These are phyloP conservation scores for Buxus sempervirens DNA, from an alignment of 164 flowering plant species.

Conservation along the genomic window DNA sequence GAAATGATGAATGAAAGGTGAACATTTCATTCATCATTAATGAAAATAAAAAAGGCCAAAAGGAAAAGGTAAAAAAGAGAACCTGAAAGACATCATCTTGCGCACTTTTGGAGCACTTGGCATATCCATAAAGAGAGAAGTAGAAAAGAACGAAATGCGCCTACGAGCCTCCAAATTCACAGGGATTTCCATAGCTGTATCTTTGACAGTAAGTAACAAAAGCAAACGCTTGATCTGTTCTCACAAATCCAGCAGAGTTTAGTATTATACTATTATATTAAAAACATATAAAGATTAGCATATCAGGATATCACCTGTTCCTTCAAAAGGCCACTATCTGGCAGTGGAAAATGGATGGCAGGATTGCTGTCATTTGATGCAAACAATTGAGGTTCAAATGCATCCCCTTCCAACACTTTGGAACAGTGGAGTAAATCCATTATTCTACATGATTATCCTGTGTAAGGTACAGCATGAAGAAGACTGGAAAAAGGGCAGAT, in stretches of 20 bases:
- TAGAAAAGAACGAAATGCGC: constrained; percentile 86
- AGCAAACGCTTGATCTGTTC: constrained; percentile 75
- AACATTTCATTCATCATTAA: too few species aligned
- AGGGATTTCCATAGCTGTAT: constrained; percentile 82
- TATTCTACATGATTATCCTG: constrained; percentile 36
- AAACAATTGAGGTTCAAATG: constrained; percentile 53
- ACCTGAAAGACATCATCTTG: constrained; percentile 96
- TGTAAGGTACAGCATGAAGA: constrained; percentile 1
- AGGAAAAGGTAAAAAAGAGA: constrained; percentile 1
- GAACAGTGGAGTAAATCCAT: constrained; percentile 40
- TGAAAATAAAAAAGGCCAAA: neutral
- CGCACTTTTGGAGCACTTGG: constrained; percentile 90
- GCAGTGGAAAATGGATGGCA: constrained; percentile 65
- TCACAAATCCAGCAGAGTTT: neutral
- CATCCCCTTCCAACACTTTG: constrained; percentile 31
- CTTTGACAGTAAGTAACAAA: constrained; percentile 78
- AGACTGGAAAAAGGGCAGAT: neutral
- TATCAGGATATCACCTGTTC: constrained; percentile 45
- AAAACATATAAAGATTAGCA: neutral
- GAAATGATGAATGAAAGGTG: neutral
- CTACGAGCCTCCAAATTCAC: constrained; percentile 84
- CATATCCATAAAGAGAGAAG: constrained; percentile 88
- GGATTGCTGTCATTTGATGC: constrained; percentile 28
- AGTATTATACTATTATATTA: constrained; percentile 7
- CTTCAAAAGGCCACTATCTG: constrained; percentile 45